Percentiles rank a stretch among this genome's conserved stretches.
These are phyloP conservation scores for Punica granatum DNA, from an alignment of 345 rosid genomes.

Conservation along the genomic window DNA sequence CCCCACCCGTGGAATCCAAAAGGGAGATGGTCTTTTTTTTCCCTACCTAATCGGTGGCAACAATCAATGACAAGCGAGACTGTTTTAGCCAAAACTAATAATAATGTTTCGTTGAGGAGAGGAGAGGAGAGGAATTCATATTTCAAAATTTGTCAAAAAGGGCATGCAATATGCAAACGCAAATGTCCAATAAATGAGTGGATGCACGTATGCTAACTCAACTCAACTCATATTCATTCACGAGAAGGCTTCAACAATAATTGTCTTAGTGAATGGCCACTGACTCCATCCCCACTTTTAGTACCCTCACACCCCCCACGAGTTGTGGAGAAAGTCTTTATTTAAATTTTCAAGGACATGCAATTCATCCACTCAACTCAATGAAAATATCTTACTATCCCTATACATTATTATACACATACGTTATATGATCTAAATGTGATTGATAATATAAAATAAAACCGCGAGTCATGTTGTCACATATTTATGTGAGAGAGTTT, in stretches of 20 bases:
- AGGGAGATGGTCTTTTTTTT: not conserved
- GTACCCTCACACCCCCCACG: not conserved
- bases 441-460: too few relatives aligned
- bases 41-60: not conserved
- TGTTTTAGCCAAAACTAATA: not conserved
- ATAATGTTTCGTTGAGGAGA: not conserved
- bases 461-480: too few relatives aligned
- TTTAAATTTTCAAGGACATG: too few relatives aligned
- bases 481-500: too few relatives aligned
- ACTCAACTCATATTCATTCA: too few relatives aligned
- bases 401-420: too few relatives aligned
- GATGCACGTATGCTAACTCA: not conserved
- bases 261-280: conserved; percentile 12
- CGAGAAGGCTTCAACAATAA: too few relatives aligned
- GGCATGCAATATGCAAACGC: not conserved
- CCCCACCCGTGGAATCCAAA: not conserved
- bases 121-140: not conserved
- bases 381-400: too few relatives aligned
- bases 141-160: not conserved
- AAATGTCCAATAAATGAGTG: too few relatives aligned
- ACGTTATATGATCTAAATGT: too few relatives aligned
- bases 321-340: not conserved
- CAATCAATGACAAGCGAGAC: not conserved
- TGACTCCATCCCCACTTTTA: conserved; percentile 22
- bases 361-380: too few relatives aligned